Percentiles rank a stretch among this genome's conserved stretches.
These are phyloP conservation scores for Wickerhamomyces chaumierensis DNA, from an alignment of 805 yeast species.

Conservation along the genomic window DNA sequence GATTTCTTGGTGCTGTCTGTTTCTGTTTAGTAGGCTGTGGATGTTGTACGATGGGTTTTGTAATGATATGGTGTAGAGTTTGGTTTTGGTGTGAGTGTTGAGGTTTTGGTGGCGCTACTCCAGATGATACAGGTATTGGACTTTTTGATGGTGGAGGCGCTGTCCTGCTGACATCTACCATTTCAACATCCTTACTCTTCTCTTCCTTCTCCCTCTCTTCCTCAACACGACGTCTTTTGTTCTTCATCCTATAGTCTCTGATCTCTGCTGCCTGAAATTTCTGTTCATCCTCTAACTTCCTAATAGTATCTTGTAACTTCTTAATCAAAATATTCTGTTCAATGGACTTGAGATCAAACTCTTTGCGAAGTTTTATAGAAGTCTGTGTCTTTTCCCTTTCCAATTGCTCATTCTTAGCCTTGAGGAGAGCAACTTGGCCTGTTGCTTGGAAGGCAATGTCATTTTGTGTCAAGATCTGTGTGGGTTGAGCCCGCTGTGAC, in stretches of 20 bases:
- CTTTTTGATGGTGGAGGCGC: too few species aligned
- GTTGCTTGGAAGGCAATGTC: constrained; percentile 37
- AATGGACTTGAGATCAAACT: constrained; percentile 11
- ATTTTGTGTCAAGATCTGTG: constrained; percentile 3
- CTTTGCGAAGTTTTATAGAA: constrained; percentile 25
- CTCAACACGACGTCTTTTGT: constrained; percentile 9
- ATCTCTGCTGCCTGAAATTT: constrained; percentile 41
- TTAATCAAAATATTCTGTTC: constrained; percentile 25
- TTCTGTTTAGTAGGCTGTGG: background rate
- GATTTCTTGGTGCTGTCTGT: background rate
- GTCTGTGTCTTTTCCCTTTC: constrained; percentile 42
- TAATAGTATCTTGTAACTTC: constrained; percentile 29
- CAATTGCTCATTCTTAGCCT: constrained; percentile 34
- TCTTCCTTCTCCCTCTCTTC: constrained; percentile 5
- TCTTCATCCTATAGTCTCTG: constrained; percentile 19
- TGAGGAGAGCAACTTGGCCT: constrained; percentile 74
- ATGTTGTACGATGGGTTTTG: too few species aligned
- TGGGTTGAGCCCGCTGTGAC: background rate
- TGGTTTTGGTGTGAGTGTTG: too few species aligned
- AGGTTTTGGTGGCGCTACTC: too few species aligned
- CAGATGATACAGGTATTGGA: too few species aligned
- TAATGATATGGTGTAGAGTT: too few species aligned
- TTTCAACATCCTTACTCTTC: background rate
- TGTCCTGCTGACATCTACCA: background rate
- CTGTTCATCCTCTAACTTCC: constrained; percentile 40